Evolutionary conservation across 495 filamentous ascomycete species (phyloP).

Genomic region (Neurospora sp.): DNA sequence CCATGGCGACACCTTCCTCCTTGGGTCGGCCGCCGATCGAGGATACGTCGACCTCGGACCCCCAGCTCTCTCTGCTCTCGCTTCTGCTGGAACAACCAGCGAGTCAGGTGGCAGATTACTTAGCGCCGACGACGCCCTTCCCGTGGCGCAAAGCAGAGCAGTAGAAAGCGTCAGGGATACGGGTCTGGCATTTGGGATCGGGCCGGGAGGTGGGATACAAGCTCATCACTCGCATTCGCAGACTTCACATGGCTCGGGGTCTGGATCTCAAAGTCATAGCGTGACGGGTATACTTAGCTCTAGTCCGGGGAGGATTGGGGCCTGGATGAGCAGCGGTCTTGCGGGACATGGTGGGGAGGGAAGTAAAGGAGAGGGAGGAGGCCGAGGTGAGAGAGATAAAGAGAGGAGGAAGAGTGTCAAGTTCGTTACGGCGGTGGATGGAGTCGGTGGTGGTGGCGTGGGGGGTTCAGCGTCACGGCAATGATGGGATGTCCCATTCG

Average conservation of each 20-base stretch:
- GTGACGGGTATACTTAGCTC: conserved; percentile 30
- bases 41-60: not conserved
- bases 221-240: not conserved
- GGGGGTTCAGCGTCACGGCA: not conserved
- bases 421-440: conserved; percentile 27
- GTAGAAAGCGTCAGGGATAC: conserved; percentile 41
- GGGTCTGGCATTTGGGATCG: not conserved
- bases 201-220: not conserved
- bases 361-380: conserved; percentile 29
- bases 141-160: conserved; percentile 41
- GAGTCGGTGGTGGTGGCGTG: not conserved
- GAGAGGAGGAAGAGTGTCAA: conserved; percentile 49
- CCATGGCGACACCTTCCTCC: not conserved
- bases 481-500: not conserved
- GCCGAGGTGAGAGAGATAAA: conserved; percentile 16
- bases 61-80: not conserved
- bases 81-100: not conserved
- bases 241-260: not conserved
- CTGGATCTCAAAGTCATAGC: not conserved
- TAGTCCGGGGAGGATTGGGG: conserved; percentile 25
- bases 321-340: not conserved
- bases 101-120: not conserved
- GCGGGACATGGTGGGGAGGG: conserved; percentile 2
- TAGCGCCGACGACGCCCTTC: conserved; percentile 2
- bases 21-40: not conserved